Evolutionary conservation across 31 red algal genomes (phyloP).

Genomic region (Bonnemaisonia californica): DNA sequence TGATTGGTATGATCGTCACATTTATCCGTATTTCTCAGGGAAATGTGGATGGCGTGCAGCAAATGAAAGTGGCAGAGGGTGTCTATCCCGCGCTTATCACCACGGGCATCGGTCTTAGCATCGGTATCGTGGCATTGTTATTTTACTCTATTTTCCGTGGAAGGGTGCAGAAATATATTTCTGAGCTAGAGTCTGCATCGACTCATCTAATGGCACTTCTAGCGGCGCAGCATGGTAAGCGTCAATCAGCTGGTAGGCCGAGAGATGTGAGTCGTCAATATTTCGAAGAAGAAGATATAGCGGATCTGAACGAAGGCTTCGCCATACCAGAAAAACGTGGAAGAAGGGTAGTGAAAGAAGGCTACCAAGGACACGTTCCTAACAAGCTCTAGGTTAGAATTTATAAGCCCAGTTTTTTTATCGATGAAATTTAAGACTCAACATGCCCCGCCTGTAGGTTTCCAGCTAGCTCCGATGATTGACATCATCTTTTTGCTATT

Average conservation of each 20-base stretch:
- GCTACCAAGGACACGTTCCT: too few species aligned
- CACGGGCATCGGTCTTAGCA: slow-evolving; percentile 8
- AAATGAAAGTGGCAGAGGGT: slow-evolving; percentile 17
- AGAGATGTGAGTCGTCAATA: background rate
- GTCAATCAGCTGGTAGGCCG: background rate
- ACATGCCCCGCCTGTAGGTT: background rate
- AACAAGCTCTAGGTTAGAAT: too few species aligned
- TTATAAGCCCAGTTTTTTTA: background rate
- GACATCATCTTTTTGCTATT: slow-evolving; percentile 30
- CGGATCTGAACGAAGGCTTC: background rate
- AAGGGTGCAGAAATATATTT: slow-evolving; percentile 1
- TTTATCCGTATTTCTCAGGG: slow-evolving; percentile 19
- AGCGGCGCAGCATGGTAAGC: background rate
- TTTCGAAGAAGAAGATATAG: background rate
- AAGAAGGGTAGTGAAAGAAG: too few species aligned
- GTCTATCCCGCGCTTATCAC: slow-evolving; percentile 23
- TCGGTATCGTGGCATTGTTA: slow-evolving; percentile 12
- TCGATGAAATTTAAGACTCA: slow-evolving; percentile 11
- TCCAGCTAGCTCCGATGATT: slow-evolving; percentile 29
- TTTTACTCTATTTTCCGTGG: slow-evolving; percentile 33
- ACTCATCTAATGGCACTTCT: slow-evolving; percentile 13
- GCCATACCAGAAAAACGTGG: background rate
- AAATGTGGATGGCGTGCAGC: slow-evolving; percentile 26
- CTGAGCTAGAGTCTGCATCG: slow-evolving; percentile 27
- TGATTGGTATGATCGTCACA: slow-evolving; percentile 27